phyloP scores from a whole-genome alignment of 2,329 filamentous ascomycete species.

The Corynespora cassiicola region DNA sequence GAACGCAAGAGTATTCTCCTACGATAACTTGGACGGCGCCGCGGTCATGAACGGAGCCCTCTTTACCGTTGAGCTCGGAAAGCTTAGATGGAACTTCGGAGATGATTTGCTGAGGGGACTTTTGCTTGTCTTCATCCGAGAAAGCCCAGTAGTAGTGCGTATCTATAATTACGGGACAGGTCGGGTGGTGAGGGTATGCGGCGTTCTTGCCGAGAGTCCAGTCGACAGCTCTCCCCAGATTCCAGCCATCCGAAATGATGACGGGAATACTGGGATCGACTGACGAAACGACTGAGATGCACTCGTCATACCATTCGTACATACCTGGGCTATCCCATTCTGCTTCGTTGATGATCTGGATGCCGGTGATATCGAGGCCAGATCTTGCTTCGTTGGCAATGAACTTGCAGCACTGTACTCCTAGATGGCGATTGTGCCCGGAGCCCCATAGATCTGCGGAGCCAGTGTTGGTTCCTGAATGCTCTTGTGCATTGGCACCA shows the following conservation, averaged over 20 bases:
- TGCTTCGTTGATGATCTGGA: conserved; percentile 67
- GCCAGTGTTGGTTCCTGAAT: conserved; percentile 62
- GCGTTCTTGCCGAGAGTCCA: conserved; percentile 55
- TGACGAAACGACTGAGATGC: conserved; percentile 53
- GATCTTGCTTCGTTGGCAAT: conserved; percentile 55
- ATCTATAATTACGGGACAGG: conserved; percentile 61
- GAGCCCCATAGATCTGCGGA: conserved; percentile 61
- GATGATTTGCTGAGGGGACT: conserved; percentile 61
- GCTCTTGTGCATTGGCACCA: conserved; percentile 62
- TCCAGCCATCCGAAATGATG: conserved; percentile 66
- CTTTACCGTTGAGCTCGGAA: conserved; percentile 52
- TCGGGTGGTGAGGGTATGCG: conserved; percentile 28
- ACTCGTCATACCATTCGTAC: conserved; percentile 64
- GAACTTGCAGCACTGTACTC: conserved; percentile 56
- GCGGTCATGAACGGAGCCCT: conserved; percentile 56
- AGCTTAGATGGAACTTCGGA: conserved; percentile 53
- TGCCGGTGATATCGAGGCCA: conserved; percentile 56
- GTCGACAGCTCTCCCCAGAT: conserved; percentile 53
- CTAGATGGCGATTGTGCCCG: conserved; percentile 51
- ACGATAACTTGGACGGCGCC: conserved; percentile 61
- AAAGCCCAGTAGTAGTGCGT: conserved; percentile 68
- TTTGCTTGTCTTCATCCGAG: conserved; percentile 58
- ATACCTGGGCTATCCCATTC: conserved; percentile 57
- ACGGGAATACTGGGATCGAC: conserved; percentile 61
- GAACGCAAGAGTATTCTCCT: conserved; percentile 65